Base-by-base conservation (phyloP, 129 eudicot genomes). In the Saussurea involucrata region DNA sequence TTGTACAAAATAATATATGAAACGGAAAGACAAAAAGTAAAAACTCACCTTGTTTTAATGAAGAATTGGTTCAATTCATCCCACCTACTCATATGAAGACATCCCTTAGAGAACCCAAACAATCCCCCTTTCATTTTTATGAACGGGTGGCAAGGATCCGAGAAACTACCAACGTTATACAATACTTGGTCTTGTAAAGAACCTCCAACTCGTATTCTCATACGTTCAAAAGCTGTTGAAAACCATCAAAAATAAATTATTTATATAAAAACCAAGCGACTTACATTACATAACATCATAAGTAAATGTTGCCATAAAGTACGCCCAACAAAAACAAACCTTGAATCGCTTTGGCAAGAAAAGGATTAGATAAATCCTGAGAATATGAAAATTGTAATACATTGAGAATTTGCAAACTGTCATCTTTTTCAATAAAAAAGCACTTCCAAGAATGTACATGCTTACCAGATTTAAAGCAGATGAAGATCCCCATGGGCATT, bases 401-500 rank as follows among this genome's bases (percentile, higher is more conserved):
- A 64, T 66, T 42, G 55, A 72, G 21, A 44, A 8, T 22, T 13
- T 65, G 58, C 25, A 70, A 64, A 71, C 7, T 46, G 32, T 49
- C 17, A 61, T 20, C 44, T 6, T 46, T 55, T 69, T 77, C 12
- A n/a, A 20, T 10, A 55, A 37, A 28, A 46, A 66, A 68, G 4
- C 40, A 71, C 29, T 27, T 74, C 53, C 31, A 36, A 4, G 66
- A 61, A 42, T 28, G 10, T 44, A 37, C 63, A 58, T 17, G 49
- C 79, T 80, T 89, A 91, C 98, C 80, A 94, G 86, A 80, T 94
- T 91, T 64, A 89, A 71, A 31, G 84, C 85, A 5, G 98, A 94
- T 12, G 98, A 91, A 72, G 88, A 84, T 68, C 93, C 97, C 98
- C 98, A 94, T 3, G 98, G 97, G 75, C 98, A 94, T 49, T 85